Conservation (phyloP, 2,329 filamentous ascomycete genomes). For the Elsinoe fawcettii region DNA sequence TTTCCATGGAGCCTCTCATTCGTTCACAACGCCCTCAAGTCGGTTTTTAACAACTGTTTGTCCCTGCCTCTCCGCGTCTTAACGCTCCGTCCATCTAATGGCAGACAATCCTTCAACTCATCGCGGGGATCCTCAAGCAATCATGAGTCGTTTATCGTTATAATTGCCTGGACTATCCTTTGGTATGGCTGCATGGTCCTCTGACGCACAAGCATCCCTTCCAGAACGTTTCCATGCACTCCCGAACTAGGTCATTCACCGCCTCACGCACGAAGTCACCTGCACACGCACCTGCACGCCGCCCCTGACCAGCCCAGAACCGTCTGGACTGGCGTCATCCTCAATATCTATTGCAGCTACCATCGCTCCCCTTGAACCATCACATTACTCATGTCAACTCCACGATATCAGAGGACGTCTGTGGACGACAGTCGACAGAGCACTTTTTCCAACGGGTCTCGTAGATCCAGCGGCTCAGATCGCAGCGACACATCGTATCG, state of each 20-base stretch:
- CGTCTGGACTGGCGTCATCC: constrained; percentile 5
- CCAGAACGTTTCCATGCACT: constrained; percentile 12
- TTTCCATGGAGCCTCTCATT: constrained; percentile 4
- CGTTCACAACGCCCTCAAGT: neutral
- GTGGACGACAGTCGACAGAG: constrained; percentile 8
- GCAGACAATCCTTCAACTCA: neutral
- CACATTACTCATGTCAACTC: constrained; percentile 14
- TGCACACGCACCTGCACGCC: constrained; percentile 4
- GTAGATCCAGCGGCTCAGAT: constrained; percentile 15
- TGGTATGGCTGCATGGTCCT: constrained; percentile 2
- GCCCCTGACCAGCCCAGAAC: constrained; percentile 8
- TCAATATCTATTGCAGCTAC: constrained; percentile 11
- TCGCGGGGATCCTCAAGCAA: neutral
- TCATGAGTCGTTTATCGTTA: constrained; percentile 1
- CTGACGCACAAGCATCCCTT: neutral
- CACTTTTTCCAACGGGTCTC: neutral
- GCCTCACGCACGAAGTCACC: constrained; percentile 1
- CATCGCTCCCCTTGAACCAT: neutral
- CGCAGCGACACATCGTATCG: constrained; percentile 19
- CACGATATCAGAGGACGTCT: constrained; percentile 6
- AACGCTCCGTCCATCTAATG: constrained; percentile 1
- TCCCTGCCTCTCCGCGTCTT: neutral
- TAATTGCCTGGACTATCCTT: constrained; percentile 1
- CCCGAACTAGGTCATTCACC: constrained; percentile 7
- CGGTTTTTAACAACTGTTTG: constrained; percentile 12